Evolutionary conservation across 768 basidiomycete genomes (phyloP).

Genomic region (Nidularia sp.): DNA sequence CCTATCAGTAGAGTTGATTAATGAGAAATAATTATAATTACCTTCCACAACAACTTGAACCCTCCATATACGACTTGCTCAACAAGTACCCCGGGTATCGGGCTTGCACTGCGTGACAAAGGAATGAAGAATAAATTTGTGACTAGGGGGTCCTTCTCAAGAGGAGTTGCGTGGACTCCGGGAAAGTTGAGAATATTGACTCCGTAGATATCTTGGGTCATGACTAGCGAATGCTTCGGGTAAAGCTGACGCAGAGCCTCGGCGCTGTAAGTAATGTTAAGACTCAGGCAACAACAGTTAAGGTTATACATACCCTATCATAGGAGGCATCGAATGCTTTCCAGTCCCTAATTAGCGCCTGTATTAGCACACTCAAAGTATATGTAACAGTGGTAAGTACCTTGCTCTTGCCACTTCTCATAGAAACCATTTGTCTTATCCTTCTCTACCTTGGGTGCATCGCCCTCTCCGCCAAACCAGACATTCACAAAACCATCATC

Average conservation of each 20-base stretch:
- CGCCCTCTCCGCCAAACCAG: constrained; percentile 24
- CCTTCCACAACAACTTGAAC: constrained; percentile 58
- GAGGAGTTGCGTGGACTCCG: constrained; percentile 35
- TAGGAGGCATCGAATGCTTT: too few relatives aligned
- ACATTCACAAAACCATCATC: constrained; percentile 44
- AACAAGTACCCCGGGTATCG: constrained; percentile 47
- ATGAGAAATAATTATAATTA: constrained; percentile 10
- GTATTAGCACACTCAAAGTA: too few relatives aligned
- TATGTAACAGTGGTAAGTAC: constrained; percentile 19
- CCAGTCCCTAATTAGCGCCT: too few relatives aligned
- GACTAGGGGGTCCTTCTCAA: constrained; percentile 47
- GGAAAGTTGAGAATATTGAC: constrained; percentile 52
- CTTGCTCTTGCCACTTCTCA: constrained; percentile 46
- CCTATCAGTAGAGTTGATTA: neutral
- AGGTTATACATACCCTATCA: too few relatives aligned
- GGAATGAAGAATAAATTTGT: constrained; percentile 46
- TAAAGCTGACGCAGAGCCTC: constrained; percentile 53
- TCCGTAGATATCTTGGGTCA: constrained; percentile 36
- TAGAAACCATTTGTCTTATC: constrained; percentile 33
- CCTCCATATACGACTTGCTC: constrained; percentile 50
- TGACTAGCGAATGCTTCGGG: constrained; percentile 57
- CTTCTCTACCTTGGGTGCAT: constrained; percentile 1
- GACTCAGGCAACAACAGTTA: too few relatives aligned
- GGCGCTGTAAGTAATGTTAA: constrained; percentile 19
- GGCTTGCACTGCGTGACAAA: constrained; percentile 33